phyloP scores from a whole-genome alignment of 2,329 filamentous ascomycete genomes.

The Apiospora pterosperma region DNA sequence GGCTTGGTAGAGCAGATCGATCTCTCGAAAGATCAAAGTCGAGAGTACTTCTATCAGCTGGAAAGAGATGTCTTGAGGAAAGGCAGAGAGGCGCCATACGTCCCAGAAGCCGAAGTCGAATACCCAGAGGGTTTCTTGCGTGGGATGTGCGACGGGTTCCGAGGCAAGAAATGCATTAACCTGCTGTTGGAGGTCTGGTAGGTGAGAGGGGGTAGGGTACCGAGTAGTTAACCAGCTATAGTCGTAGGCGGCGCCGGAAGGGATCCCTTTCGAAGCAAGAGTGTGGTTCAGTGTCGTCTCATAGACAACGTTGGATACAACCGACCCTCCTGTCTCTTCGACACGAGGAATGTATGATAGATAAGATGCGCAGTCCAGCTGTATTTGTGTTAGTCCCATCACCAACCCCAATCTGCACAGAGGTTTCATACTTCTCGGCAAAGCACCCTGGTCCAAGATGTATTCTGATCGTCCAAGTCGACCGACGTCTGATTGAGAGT shows the following conservation, averaged over 20 bases:
- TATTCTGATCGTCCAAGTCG: slow-evolving; percentile 11
- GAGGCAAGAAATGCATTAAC: slow-evolving; percentile 42
- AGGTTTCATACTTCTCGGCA: slow-evolving; percentile 38
- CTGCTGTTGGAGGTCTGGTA: slow-evolving; percentile 42
- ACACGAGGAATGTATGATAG: slow-evolving; percentile 41
- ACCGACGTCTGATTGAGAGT: slow-evolving; percentile 29
- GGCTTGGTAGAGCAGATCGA: slow-evolving; percentile 44
- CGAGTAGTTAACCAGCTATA: slow-evolving; percentile 40
- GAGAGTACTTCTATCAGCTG: slow-evolving; percentile 33
- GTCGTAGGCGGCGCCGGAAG: slow-evolving; percentile 32
- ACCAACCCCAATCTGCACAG: neutral
- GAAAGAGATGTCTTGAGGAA: slow-evolving; percentile 38
- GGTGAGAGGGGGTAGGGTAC: slow-evolving; percentile 37
- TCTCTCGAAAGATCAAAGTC: slow-evolving; percentile 38
- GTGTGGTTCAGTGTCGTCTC: slow-evolving; percentile 39
- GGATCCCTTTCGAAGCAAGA: slow-evolving; percentile 19
- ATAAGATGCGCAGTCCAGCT: slow-evolving; percentile 45
- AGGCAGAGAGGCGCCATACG: slow-evolving; percentile 47
- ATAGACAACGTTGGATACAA: slow-evolving; percentile 54
- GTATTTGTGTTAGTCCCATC: slow-evolving; percentile 11
- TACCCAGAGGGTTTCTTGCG: slow-evolving; percentile 49
- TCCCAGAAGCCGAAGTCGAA: slow-evolving; percentile 55
- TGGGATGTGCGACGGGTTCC: slow-evolving; percentile 26
- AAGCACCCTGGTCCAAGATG: slow-evolving; percentile 45
- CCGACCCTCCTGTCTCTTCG: slow-evolving; percentile 48